Evolutionary conservation across 371 early-diverging fungal species (phyloP), one percentile per base, ranked within the genome.

Genomic region (Dinochytrium kinnereticum): DNA sequence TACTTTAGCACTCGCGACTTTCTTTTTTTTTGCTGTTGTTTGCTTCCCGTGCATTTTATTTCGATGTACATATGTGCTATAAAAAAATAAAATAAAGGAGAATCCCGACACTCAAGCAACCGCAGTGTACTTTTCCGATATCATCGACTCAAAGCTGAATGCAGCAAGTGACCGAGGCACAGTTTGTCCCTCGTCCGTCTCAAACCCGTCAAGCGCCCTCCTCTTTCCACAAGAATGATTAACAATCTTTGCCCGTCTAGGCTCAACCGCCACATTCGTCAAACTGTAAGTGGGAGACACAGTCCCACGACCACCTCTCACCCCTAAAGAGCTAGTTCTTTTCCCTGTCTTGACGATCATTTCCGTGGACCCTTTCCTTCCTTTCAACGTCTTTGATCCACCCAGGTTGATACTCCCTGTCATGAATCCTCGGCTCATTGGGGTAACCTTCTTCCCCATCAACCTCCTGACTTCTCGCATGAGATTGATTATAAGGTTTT

Each of bases 291-390:
- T 44, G 19, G 44, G 44, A 44, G 13, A 13, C 44, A 13, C 19
- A 44, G 13, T 44, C 19, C 19, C 19, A 7, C 44, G 13, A 7
- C 44, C 44, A 7, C 13, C 44, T 19, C 44, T 19, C 24, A 5
- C 26, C 57, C 57, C 57, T 7, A 5, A 15, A 10, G 57, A 55
- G 10, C 10, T 55, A 10, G 26, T 55, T 19, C 57, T 19, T 26
- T 55, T 55, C 26, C 57, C 57, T 26, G 57, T 55, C 57, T 55
- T 55, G 15, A 55, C 57, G 17, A 55, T 26, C 57, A 55, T 55
- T 26, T 55, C 57, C 26, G 57, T 55, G 5, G 57, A 55, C 57
- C 21, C 57, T 30, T 24, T 55, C 26, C 57, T 10, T 55, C 57
- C 57, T 19, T 10, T 26, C 26, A 55, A 10, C 5, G 7, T 19